phyloP scores from a whole-genome alignment of 2,329 filamentous ascomycete genomes.

The Gnomoniopsis smithogilvyi region DNA sequence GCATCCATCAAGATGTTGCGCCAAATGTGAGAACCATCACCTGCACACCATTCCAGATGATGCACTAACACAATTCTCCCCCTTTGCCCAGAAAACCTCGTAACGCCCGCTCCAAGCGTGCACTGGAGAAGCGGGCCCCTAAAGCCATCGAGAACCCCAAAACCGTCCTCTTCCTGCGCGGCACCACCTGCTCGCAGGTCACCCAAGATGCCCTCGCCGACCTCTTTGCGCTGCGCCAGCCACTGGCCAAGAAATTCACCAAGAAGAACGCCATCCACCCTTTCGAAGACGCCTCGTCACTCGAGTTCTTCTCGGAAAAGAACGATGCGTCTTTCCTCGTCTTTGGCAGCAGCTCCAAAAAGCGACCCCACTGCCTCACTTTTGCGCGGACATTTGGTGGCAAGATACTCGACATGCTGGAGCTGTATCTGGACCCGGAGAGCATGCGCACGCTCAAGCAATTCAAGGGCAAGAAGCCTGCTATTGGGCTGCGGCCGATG shows the following conservation, averaged over 20 bases:
- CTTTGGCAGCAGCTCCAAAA: constrained; percentile 86
- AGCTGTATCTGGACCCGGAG: constrained; percentile 77
- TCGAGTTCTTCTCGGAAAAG: constrained; percentile 96
- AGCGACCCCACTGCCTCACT: constrained; percentile 88
- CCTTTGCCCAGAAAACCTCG: constrained; percentile 49
- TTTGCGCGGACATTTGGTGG: constrained; percentile 78
- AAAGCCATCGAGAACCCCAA: constrained; percentile 89
- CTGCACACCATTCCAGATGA: background rate
- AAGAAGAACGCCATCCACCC: constrained; percentile 97
- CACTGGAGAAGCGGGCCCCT: constrained; percentile 87
- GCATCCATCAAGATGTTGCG: constrained; percentile 38
- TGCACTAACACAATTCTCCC: background rate
- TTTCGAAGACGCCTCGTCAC: constrained; percentile 82
- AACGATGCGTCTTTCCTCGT: constrained; percentile 87
- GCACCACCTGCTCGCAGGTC: constrained; percentile 78
- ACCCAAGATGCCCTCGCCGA: constrained; percentile 82
- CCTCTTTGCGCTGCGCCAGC: constrained; percentile 79
- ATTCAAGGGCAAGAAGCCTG: constrained; percentile 74
- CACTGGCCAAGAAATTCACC: constrained; percentile 83
- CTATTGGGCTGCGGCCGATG: constrained; percentile 83
- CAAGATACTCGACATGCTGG: constrained; percentile 92
- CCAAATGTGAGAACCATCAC: constrained; percentile 38
- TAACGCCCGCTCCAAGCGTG: constrained; percentile 87
- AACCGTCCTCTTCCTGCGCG: constrained; percentile 83
- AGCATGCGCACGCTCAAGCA: constrained; percentile 67